Evolutionary conservation across 202 grass and related monocot genomes (phyloP).

Genomic region (Bolboschoenoplectus hybrid): DNA sequence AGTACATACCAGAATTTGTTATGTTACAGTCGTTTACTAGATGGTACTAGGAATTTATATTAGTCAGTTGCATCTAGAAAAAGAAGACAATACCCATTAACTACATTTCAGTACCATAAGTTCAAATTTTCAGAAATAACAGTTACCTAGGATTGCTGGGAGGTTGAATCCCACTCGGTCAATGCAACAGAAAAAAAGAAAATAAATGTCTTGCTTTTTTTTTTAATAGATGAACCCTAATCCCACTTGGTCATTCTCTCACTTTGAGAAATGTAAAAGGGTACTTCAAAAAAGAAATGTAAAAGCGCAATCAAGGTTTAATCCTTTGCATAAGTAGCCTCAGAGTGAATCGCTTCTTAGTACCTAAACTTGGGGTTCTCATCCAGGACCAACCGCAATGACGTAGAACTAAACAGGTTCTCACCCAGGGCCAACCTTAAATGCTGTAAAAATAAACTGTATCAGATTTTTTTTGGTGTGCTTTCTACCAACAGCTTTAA

Average conservation of each 20-base stretch:
- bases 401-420: not conserved
- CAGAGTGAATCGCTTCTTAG: not conserved
- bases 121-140: not conserved
- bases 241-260: not conserved
- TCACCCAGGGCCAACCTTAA: not conserved
- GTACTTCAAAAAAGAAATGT: too few species aligned
- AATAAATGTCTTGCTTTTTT: not conserved
- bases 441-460: not conserved
- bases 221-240: not conserved
- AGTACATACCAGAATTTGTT: conserved; percentile 1
- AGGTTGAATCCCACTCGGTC: not conserved
- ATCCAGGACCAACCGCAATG: not conserved
- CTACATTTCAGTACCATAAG: not conserved
- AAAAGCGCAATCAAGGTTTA: not conserved
- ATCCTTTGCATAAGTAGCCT: not conserved
- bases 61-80: not conserved
- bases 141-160: not conserved
- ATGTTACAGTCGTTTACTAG: not conserved
- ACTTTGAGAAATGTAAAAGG: not conserved
- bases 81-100: not conserved
- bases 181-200: not conserved
- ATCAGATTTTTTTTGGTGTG: not conserved
- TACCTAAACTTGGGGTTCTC: not conserved
- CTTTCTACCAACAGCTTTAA: not conserved
- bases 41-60: conserved; percentile 15